A percentile compares a stretch with the other conserved stretches of the same genome.
Conservation (phyloP, 495 filamentous ascomycete species). For the Lasiosphaeria ovina region DNA sequence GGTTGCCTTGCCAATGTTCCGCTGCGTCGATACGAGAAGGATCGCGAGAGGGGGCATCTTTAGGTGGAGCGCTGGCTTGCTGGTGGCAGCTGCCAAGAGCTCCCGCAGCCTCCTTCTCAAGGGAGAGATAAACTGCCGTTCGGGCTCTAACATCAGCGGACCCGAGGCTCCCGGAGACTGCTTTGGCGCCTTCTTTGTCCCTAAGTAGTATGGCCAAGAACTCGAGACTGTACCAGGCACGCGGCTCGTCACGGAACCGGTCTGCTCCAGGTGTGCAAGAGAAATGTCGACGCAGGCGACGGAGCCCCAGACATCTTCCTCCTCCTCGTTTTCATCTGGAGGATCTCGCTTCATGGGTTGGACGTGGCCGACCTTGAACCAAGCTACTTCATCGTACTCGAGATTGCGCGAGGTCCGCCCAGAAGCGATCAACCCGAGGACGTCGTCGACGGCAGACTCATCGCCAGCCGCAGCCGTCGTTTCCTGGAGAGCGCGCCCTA, state of each 20-base stretch:
- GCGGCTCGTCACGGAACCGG: conserved; percentile 75
- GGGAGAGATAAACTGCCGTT: conserved; percentile 56
- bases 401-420: conserved; percentile 31
- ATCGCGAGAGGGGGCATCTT: conserved; percentile 85
- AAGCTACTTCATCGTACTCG: conserved; percentile 66
- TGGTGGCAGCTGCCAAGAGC: conserved; percentile 83
- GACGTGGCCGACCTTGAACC: conserved; percentile 83
- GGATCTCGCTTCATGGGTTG: conserved; percentile 56
- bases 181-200: conserved; percentile 57
- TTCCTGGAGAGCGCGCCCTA: conserved; percentile 73
- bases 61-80: conserved; percentile 79
- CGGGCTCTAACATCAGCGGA: conserved; percentile 39
- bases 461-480: conserved; percentile 49
- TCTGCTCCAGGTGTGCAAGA: conserved; percentile 81
- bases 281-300: conserved; percentile 78
- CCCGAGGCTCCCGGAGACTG: conserved; percentile 36
- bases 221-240: conserved; percentile 70
- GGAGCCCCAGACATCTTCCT: conserved; percentile 76
- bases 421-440: conserved; percentile 43
- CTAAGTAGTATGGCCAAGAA: conserved; percentile 85
- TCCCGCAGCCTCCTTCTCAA: conserved; percentile 78
- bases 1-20: conserved; percentile 84
- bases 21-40: conserved; percentile 82
- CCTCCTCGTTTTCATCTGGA: conserved; percentile 40
- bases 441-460: conserved; percentile 65